These are phyloP conservation scores for Penicillium verhagenii DNA, from an alignment of 495 filamentous ascomycete genomes.

Conservation along the genomic window DNA sequence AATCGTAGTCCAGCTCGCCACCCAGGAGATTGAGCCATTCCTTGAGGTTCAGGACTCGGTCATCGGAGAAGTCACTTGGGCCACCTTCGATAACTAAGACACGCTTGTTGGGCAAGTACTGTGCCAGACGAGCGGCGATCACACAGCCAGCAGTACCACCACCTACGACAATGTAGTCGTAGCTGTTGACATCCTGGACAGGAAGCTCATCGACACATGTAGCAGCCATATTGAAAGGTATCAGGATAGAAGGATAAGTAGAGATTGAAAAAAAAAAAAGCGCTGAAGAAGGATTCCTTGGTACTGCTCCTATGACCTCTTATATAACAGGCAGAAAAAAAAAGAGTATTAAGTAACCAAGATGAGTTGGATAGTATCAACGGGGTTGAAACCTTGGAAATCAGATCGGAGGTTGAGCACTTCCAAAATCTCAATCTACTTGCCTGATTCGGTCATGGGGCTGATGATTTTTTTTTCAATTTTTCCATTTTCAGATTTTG, in stretches of 20 bases:
- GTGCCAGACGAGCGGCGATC: conserved; percentile 67
- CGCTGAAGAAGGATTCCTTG: background rate
- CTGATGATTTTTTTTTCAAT: background rate
- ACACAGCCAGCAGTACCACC: conserved; percentile 88
- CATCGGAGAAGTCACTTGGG: conserved; percentile 61
- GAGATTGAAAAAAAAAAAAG: background rate
- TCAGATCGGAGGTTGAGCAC: background rate
- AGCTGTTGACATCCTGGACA: conserved; percentile 60
- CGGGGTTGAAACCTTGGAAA: conserved; percentile 1
- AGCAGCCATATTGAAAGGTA: conserved; percentile 51
- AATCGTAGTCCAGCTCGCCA: conserved; percentile 82
- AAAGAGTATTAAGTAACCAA: background rate
- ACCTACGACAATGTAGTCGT: conserved; percentile 84
- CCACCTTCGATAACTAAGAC: conserved; percentile 67
- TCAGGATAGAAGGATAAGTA: too few relatives aligned
- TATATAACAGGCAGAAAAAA: background rate
- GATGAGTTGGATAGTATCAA: background rate
- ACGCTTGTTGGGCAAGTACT: conserved; percentile 64
- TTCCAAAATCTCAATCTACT: conserved; percentile 1
- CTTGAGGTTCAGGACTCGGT: conserved; percentile 70
- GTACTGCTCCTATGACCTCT: background rate
- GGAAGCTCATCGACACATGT: conserved; percentile 62
- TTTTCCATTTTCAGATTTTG: too few relatives aligned
- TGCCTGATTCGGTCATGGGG: background rate
- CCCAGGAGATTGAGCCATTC: conserved; percentile 78